phyloP scores from a whole-genome alignment of 176 grass and related monocot species.

The Elaeis guineensis region DNA sequence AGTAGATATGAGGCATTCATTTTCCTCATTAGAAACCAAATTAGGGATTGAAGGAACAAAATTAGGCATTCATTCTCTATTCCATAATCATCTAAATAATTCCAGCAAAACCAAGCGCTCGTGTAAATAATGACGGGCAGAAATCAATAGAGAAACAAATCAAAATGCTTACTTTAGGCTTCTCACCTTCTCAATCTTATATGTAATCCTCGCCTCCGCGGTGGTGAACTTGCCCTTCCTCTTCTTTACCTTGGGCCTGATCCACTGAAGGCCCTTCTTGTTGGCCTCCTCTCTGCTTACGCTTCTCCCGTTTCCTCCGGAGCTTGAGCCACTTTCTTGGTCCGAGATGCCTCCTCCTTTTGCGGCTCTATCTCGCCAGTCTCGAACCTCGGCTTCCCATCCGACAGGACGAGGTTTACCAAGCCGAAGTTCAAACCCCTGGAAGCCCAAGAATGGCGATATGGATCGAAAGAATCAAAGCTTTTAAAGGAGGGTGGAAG shows the following conservation, averaged over 20 bases:
- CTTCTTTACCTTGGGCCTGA: slow-evolving; percentile 73
- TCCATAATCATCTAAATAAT: no score
- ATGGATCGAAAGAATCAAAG: slow-evolving; percentile 17
- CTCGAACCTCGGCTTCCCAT: slow-evolving; percentile 75
- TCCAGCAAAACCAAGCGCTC: no score
- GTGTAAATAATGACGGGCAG: no score
- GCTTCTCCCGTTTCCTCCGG: slow-evolving; percentile 65
- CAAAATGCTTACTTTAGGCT: neutral
- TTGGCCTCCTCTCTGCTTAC: slow-evolving; percentile 59
- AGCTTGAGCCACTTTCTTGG: slow-evolving; percentile 67
- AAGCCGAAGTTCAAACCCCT: slow-evolving; percentile 47
- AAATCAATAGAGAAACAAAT: neutral
- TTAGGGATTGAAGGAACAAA: no score
- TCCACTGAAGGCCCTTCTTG: slow-evolving; percentile 65
- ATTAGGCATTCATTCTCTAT: no score
- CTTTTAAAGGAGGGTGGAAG: slow-evolving; percentile 22
- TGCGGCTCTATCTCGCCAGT: slow-evolving; percentile 73
- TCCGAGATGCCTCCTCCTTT: slow-evolving; percentile 47
- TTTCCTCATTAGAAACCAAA: no score
- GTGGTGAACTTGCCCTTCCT: slow-evolving; percentile 78
- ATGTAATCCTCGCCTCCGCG: slow-evolving; percentile 55
- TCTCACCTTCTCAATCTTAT: slow-evolving; percentile 88
- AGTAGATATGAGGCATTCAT: no score
- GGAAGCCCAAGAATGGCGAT: slow-evolving; percentile 17
- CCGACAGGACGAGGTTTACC: slow-evolving; percentile 58